Conservation (phyloP, 202 grass and related monocot genomes). For the Carex sylvatica region DNA sequence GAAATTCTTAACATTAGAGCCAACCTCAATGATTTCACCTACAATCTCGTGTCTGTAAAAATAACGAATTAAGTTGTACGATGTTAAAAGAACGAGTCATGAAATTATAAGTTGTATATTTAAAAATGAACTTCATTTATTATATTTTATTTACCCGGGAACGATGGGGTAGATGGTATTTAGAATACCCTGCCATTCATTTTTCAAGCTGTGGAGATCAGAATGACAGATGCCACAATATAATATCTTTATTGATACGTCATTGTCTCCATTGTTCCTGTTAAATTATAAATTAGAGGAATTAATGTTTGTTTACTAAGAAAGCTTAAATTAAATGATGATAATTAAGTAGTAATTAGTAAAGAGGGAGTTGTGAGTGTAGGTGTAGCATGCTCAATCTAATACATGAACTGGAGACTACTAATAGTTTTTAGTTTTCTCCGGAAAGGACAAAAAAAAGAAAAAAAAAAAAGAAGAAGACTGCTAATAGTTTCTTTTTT, state of each 20-base stretch:
- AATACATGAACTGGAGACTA: not conserved
- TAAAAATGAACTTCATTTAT: not conserved
- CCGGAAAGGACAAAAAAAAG: no score
- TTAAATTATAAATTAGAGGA: constrained; percentile 12
- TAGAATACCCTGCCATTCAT: constrained; percentile 73
- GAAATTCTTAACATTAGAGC: constrained; percentile 58
- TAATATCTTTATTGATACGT: constrained; percentile 73
- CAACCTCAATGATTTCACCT: constrained; percentile 65
- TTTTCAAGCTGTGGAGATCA: constrained; percentile 73
- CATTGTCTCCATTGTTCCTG: constrained; percentile 75
- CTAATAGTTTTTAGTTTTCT: no score
- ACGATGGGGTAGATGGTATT: constrained; percentile 62
- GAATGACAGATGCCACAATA: constrained; percentile 94
- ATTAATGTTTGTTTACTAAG: not conserved
- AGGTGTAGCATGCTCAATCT: not conserved
- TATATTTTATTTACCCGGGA: constrained; percentile 47
- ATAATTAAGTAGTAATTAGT: not conserved
- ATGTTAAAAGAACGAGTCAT: not conserved
- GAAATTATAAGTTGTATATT: not conserved
- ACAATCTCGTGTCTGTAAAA: constrained; percentile 69
- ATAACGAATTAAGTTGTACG: not conserved
- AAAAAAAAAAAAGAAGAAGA: no score
- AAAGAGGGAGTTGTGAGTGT: not conserved
- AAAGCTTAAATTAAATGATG: not conserved
- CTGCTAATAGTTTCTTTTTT: no score